Evolutionary conservation across 768 basidiomycete genomes (phyloP), one percentile per base, ranked within the genome.

Genomic region (Mrakia blollopis): DNA sequence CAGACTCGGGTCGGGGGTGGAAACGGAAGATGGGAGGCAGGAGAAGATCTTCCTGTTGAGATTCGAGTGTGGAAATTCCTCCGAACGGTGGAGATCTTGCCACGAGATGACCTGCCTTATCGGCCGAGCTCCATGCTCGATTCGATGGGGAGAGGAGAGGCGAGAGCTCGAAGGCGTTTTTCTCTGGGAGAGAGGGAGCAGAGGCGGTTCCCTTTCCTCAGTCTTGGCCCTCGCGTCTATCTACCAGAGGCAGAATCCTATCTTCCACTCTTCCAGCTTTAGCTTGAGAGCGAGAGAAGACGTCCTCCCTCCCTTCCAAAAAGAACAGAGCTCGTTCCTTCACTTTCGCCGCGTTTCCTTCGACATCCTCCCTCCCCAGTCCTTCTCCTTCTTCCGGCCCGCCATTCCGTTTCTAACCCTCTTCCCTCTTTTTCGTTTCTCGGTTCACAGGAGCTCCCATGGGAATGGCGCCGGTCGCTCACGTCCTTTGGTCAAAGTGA

Each of bases 381-480:
- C n/a, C 57, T 57, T 13, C 28, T 57, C 63, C 63, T 30, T 65
- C 63, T 35, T 10, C 18, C 35, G 65, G 65, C 39, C 65, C 65
- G 65, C 18, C 23, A 7, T 44, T 23, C 65, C 3, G 10, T 8
- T 37, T 35, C 39, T 44, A 16, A 44, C 39, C 37, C n/a, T 44
- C 39, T 25, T 6, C 23, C 23, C 60, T 62, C 32, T 32, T 44
- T 32, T 54, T 60, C 37, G 18, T 67, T 50, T 35, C 54, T 78
- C 68, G 52, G 5, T 65, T 65, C 39, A 35, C 73, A 74, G 73
- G 73, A 68, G 75, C 69, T 21, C 69, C 69, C 47, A 70, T 76
- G 82, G 81, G 81, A 62, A 82, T 82, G 81, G 82, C 83, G 57
- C 82, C 82, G n/a, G 82, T 80, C 79, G 84, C 83, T 73, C 83